Base-by-base conservation (phyloP, 2,329 filamentous ascomycete species). In the Cadophora sp. region DNA sequence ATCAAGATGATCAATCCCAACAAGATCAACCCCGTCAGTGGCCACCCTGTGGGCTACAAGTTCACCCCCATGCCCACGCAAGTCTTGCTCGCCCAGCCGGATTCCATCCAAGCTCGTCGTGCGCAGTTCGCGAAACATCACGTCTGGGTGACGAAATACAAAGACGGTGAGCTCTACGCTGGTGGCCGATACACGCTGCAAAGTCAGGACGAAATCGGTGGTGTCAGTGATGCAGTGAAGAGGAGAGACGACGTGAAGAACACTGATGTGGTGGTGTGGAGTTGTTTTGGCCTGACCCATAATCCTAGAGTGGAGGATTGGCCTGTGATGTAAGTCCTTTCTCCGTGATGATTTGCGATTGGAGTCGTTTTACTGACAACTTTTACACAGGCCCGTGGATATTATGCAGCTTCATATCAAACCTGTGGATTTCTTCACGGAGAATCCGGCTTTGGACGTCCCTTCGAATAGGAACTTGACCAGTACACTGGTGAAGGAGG, bases 231-330 rank as follows among this genome's bases (percentile, higher is more conserved):
- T 80, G 83, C 84, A 53, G 94, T 96, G 76, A 87, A 91, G 68
- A 89, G 97, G 79, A 86, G 91, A 1, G 94, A 97, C 81, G 92
- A 96, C 0, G 92, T 94, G 0, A 93, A 97, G 76, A 96, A 94
- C 8, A 93, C 90, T 0, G 94, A 94, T 74, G 89, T 93, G 71
- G 94, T 97, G 2, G 85, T 97, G 7, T 97, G 94, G 94, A 93
- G 96, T 80, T 96, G 92, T 0, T 97, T 97, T 75, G 94, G 94
- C 27, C 83, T 97, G 30, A 94, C 91, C 1, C 94, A 97, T 78
- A 94, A 97, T 82, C 94, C 94, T 0, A 83, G 91, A 0, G 93
- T 93, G 0, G 94, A 97, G 76, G 94, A 97, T 79, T 97, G 92
- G 82, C 94, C 94, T 18, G 85, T 97, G 71, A 97, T 97, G 94